Evolutionary conservation across 768 basidiomycete genomes (phyloP), one percentile per base, ranked within the genome.

Genomic region (Gymnopilus junonius): DNA sequence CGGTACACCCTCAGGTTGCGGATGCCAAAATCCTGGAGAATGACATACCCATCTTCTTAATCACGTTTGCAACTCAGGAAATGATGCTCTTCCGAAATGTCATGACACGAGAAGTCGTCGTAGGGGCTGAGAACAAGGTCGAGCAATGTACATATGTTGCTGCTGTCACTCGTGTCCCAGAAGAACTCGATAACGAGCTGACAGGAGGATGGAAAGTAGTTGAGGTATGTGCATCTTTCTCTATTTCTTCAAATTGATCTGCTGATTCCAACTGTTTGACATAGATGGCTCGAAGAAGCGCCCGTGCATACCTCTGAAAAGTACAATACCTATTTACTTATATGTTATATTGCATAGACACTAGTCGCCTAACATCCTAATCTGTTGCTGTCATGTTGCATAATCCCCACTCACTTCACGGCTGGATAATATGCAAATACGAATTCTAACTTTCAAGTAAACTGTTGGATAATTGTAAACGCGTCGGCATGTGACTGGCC

Each of bases 161-260:
- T 25, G 95, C 94, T 1, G 76, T 99, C 63, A 98, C 96, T 17
- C 87, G 96, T 27, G 78, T 94, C 31, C 90, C 93, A 71, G 90
- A 91, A 69, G 94, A 98, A 72, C 79, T 98, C 65, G 88, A 88
- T 29, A 93, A 99, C 73, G 93, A 95, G 74, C 82, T 97, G 46
- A 99, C 97, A 0, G 95, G 94, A 43, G 97, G 97, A 12, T 99
- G 97, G 97, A 99, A 98, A 77, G 87, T 99, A 56, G 85, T 98
- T 27, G 97, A 99, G 89, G 95, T 95, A 72, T 55, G 86, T 78
- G 15, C 40, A 29, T 32, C 27, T 57, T 35, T 20, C 14, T 14
- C 32, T 53, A 21, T 35, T 42, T 17, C 8, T 39, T 25, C 42
- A 35, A 11, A 25, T 51, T 23, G 8, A 6, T 8, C 27, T 29